phyloP scores from a whole-genome alignment of 2,329 filamentous ascomycete genomes.

The Xylogone sp. region DNA sequence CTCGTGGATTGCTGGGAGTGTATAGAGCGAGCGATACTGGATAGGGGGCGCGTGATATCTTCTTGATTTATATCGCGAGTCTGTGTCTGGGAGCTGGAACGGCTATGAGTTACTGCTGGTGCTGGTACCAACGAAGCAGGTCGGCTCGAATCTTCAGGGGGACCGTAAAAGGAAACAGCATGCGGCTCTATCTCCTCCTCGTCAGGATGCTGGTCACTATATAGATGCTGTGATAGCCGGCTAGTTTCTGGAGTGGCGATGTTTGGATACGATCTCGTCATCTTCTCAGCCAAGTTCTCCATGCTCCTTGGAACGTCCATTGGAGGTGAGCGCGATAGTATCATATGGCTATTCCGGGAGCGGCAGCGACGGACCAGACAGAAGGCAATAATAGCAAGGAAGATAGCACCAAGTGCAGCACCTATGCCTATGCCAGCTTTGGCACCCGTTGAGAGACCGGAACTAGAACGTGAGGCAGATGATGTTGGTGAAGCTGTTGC shows the following conservation, averaged over 20 bases:
- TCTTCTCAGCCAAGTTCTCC: constrained; percentile 45
- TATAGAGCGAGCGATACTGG: background rate
- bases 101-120: background rate
- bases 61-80: constrained; percentile 19
- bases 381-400: constrained; percentile 38
- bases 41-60: background rate
- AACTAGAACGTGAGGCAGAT: background rate
- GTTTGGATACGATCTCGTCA: constrained; percentile 35
- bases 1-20: background rate
- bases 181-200: background rate
- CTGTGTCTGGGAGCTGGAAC: constrained; percentile 11
- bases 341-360: constrained; percentile 14
- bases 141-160: background rate
- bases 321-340: constrained; percentile 2
- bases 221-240: constrained; percentile 11
- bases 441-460: constrained; percentile 19
- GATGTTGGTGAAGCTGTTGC: background rate
- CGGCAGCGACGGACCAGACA: constrained; percentile 40
- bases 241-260: constrained; percentile 34
- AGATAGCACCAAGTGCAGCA: constrained; percentile 21
- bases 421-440: constrained; percentile 24
- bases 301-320: constrained; percentile 12
- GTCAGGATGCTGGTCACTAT: background rate
- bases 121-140: background rate
- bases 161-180: background rate